Percentiles rank a stretch among this genome's conserved stretches.
phyloP scores from a whole-genome alignment of 2,329 filamentous ascomycete genomes.

The Pseudogymnoascus sp. region DNA sequence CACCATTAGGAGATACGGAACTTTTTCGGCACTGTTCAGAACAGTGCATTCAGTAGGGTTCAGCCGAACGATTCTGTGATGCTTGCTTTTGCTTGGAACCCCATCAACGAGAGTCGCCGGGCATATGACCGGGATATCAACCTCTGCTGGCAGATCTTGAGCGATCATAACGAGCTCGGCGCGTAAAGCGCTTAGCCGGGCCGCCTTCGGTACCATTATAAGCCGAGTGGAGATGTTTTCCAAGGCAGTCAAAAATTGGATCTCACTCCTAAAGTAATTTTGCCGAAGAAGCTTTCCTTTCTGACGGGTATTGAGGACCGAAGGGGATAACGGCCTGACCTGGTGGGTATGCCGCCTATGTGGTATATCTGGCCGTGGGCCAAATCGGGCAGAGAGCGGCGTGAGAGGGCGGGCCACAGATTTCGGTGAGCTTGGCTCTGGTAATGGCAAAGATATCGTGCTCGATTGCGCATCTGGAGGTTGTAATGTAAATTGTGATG shows the following conservation, averaged over 20 bases:
- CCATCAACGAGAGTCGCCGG: conserved; percentile 68
- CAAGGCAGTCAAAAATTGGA: conserved; percentile 71
- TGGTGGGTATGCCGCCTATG: conserved; percentile 55
- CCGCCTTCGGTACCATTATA: conserved; percentile 73
- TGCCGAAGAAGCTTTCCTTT: conserved; percentile 68
- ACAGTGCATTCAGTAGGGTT: conserved; percentile 81
- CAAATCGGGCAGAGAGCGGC: conserved; percentile 49
- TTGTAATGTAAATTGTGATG: conserved; percentile 25
- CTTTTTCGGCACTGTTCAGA: conserved; percentile 79
- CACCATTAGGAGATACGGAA: conserved; percentile 79
- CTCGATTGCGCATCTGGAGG: conserved; percentile 55
- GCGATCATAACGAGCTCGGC: conserved; percentile 76
- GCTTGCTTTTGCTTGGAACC: conserved; percentile 65
- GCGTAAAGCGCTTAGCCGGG: conserved; percentile 71
- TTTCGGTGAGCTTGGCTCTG: conserved; percentile 50
- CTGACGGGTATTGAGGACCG: conserved; percentile 57
- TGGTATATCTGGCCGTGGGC: conserved; percentile 42
- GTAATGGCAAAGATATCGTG: conserved; percentile 61
- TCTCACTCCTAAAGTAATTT: conserved; percentile 78
- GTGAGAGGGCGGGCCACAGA: conserved; percentile 48
- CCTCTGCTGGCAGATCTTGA: conserved; percentile 74
- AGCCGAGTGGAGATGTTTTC: conserved; percentile 82
- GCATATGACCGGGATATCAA: conserved; percentile 77
- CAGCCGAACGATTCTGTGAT: conserved; percentile 75
- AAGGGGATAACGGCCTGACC: conserved; percentile 50